Evolutionary conservation across 2,329 filamentous ascomycete genomes (phyloP), one percentile per base, ranked within the genome.

Genomic region (Monosporascus sp.): DNA sequence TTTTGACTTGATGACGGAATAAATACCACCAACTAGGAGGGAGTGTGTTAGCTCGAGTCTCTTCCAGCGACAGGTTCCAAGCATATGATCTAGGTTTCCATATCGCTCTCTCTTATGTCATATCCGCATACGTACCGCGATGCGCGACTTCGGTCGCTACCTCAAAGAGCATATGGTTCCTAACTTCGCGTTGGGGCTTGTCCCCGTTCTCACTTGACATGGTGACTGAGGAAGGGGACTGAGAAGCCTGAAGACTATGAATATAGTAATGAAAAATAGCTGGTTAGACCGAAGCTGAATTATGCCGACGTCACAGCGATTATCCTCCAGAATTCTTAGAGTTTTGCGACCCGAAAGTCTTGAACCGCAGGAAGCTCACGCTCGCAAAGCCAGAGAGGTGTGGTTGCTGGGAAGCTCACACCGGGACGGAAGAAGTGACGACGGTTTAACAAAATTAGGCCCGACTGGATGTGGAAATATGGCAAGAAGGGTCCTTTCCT

Each of bases 1-100:
- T 75, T 99, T 99, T 57, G 94, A 99, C 75, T 99, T 99, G 75
- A 99, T 86, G 61, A 99, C 94, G 17, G 93, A 97, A 80, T 99
- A 99, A 76, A 99, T 99, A 66, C 94, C 94, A 68, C 94, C 94
- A 57, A 99, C 94, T 95, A 54, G 56, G 49, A 50, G 59, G 67
- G 53, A 71, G 64, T 55, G 64, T 55, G 34, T 50, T 45, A 47
- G 22, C 38, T 48, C 27, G 27, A 7, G 27, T n/a, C 4, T 36
- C 46, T 22, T 24, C 19, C n/a, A 17, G 41, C 38, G 37, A 24
- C n/a, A 8, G 5, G 24, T 19, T n/a, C 37, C 8, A 1, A 11
- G n/a, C 40, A 8, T 16, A 40, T 19, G 38, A 17, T 40, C 38
- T n/a, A 31, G 9, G 17, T 19, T 19, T 40, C 16, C 9, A 40